Conservation (phyloP, 768 basidiomycete genomes). For the Lactifluus subvellereus region DNA sequence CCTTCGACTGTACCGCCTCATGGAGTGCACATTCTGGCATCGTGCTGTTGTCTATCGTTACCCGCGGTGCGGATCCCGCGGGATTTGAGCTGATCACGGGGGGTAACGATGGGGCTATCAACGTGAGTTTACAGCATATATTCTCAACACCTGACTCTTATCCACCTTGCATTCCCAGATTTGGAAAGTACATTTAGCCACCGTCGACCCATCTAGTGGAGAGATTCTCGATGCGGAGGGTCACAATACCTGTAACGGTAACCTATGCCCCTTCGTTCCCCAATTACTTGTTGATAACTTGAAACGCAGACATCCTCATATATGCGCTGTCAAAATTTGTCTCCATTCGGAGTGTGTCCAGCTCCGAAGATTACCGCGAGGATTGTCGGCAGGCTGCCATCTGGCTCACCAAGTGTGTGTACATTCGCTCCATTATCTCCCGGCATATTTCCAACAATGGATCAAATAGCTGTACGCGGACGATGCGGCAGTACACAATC, state of each 20-base stretch:
- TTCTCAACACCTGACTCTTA: not conserved
- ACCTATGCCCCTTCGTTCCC: not conserved
- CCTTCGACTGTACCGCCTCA: slow-evolving; percentile 78
- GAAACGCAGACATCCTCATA: slow-evolving; percentile 55
- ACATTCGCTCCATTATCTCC: not conserved
- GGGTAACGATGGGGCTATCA: slow-evolving; percentile 80
- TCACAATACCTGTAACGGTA: slow-evolving; percentile 13
- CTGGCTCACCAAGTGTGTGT: slow-evolving; percentile 69
- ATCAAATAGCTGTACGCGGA: slow-evolving; percentile 61
- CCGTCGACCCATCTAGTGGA: slow-evolving; percentile 3
- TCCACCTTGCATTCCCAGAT: slow-evolving; percentile 28
- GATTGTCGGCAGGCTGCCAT: slow-evolving; percentile 93
- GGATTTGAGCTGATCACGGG: slow-evolving; percentile 59
- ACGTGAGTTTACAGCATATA: slow-evolving; percentile 41
- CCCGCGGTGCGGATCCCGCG: slow-evolving; percentile 31
- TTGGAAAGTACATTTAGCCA: slow-evolving; percentile 33
- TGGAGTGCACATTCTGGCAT: slow-evolving; percentile 82
- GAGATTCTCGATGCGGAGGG: slow-evolving; percentile 14
- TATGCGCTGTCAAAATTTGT: slow-evolving; percentile 82
- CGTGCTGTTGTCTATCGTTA: slow-evolving; percentile 70
- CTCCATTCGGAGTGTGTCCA: slow-evolving; percentile 82
- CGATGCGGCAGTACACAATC: slow-evolving; percentile 58
- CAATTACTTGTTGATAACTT: not conserved
- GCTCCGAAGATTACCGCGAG: slow-evolving; percentile 57
- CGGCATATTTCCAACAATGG: not conserved